Evolutionary conservation across 495 filamentous ascomycete species (phyloP), one percentile per base, ranked within the genome.

Genomic region (Aspergillus wentii): DNA sequence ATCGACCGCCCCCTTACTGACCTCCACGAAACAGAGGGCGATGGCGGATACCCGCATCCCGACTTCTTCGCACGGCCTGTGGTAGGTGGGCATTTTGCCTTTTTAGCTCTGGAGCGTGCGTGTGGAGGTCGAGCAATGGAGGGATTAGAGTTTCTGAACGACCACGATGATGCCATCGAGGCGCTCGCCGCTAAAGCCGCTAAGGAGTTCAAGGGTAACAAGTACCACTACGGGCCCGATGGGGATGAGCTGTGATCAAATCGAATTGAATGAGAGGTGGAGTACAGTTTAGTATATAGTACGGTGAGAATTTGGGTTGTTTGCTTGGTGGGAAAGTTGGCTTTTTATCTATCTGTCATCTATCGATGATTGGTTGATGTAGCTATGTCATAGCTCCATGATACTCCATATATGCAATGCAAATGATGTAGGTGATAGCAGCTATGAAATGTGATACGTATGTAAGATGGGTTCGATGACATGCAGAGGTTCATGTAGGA

Each of bases 41-140:
- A 71, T 16, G 83, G 83, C 3, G 78, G 74, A 2, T 89, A 77
- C 49, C 80, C 79, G 8, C 80, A 80, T 0, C 70, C 80, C 38
- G 68, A 69, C 30, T 95, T 95, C 69, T 81, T 81, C 61, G 88
- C 86, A 2, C 63, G 89, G 15, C 90, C 90, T 8, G 90, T 95
- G 2, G 77, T 89, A 19, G 90, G 90, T 8, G 90, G 85, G 2
- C 85, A 89, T 57, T 95, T 94, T 69, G 83, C 88, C 7, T 83
- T 90, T 40, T 61, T 95, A 44, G 85, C 87, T 8, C 62, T 94
- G 32, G 78, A 86, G 51, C 66, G 81, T 41, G 85, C 85, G 5
- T 92, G 86, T 58, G 79, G 74, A 1, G 86, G 86, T 0, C 74
- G 74, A 40, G 85, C 83, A 6, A 70, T 79, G 43, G 69, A 76